These are phyloP conservation scores for Angophora floribunda DNA, from an alignment of 345 rosid species.

Conservation along the genomic window DNA sequence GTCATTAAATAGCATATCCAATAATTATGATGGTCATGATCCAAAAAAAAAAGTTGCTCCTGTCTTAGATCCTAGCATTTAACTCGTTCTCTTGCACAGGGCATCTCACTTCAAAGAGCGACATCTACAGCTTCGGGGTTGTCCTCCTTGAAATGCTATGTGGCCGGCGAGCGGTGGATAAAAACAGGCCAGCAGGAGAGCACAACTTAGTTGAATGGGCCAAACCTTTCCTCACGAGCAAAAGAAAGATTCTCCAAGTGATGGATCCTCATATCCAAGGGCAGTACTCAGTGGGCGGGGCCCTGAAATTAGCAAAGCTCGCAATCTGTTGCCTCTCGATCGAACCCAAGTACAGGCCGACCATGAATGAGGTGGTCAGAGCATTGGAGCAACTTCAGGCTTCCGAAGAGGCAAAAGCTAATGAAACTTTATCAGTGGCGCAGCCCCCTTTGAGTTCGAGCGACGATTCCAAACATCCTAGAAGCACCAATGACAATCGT, in stretches of 20 bases:
- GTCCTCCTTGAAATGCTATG: conserved; percentile 85
- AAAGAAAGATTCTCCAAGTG: conserved; percentile 63
- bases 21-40: neutral
- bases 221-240: conserved; percentile 62
- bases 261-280: conserved; percentile 63
- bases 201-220: conserved; percentile 93
- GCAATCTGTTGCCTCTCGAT: conserved; percentile 60
- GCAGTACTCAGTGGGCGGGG: conserved; percentile 39
- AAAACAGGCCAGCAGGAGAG: conserved; percentile 70
- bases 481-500: neutral
- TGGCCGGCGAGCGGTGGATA: conserved; percentile 72
- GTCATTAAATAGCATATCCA: neutral
- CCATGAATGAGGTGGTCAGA: conserved; percentile 61
- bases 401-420: conserved; percentile 1
- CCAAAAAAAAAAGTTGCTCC: neutral
- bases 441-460: neutral
- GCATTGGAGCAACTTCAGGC: conserved; percentile 51
- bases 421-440: neutral
- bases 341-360: conserved; percentile 73
- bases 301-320: conserved; percentile 42
- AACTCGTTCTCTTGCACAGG: conserved; percentile 19
- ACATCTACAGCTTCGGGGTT: conserved; percentile 88
- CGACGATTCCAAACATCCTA: neutral
- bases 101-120: conserved; percentile 72
- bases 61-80: neutral